Percentiles rank a stretch among this genome's conserved stretches.
phyloP scores from a whole-genome alignment of 2,329 filamentous ascomycete species.

The Penicillium italicum region DNA sequence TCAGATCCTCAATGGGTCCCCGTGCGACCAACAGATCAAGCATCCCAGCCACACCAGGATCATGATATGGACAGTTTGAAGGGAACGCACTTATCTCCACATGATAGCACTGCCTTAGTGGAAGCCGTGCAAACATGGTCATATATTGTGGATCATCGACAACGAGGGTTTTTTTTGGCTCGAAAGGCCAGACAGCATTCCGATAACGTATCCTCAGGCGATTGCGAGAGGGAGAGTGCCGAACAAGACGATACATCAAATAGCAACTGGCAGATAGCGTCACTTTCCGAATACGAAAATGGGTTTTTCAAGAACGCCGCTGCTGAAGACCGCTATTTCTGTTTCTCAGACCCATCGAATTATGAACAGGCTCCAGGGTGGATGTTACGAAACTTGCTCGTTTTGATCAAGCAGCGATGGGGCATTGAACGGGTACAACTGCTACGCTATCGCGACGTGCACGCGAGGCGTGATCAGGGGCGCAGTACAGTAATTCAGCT shows the following conservation, averaged over 20 bases:
- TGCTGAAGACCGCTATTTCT: conserved; percentile 73
- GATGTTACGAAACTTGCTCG: conserved; percentile 84
- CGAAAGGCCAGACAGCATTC: conserved; percentile 47
- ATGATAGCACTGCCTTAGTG: conserved; percentile 74
- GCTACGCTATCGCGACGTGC: conserved; percentile 84
- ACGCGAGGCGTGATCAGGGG: conserved; percentile 70
- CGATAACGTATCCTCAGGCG: neutral
- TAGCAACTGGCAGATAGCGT: conserved; percentile 66
- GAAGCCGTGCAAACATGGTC: conserved; percentile 85
- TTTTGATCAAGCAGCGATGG: conserved; percentile 80
- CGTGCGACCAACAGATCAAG: conserved; percentile 29
- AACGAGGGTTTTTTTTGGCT: conserved; percentile 94
- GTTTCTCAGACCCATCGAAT: conserved; percentile 89
- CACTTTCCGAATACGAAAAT: conserved; percentile 72
- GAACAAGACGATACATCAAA: neutral
- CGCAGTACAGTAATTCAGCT: conserved; percentile 75
- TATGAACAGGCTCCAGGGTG: conserved; percentile 85
- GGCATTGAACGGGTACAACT: conserved; percentile 73
- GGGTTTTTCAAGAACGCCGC: conserved; percentile 77
- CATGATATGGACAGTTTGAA: conserved; percentile 8
- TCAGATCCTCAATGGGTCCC: conserved; percentile 80
- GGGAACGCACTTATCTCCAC: conserved; percentile 51
- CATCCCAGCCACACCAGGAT: conserved; percentile 19
- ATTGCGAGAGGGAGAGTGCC: neutral
- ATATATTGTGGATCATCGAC: conserved; percentile 73